Base-by-base conservation (phyloP, 2,329 filamentous ascomycete genomes). In the Fusarium gaditjirri region DNA sequence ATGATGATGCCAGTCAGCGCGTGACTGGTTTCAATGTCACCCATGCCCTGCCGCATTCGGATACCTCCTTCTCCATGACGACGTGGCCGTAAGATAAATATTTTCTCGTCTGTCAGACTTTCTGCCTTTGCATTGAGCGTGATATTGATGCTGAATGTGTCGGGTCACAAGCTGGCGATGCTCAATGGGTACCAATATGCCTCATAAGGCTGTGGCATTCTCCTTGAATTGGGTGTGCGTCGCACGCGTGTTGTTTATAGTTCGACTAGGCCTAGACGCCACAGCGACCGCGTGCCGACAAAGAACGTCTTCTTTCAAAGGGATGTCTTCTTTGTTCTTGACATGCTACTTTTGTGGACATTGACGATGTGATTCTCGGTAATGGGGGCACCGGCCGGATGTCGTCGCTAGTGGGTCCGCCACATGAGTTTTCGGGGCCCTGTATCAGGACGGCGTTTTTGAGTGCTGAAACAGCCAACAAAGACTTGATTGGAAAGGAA, bases 381-480 rank as follows among this genome's bases (percentile, higher is more conserved):
- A 77, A 71, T 77, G 75, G 71, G 64, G 66, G 70, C 68, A 73
- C 73, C 77, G 78, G 73, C 74, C 78, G 78, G 78, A 78, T 80
- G 78, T 80, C 76, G 78, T 80, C 73, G 65, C 69, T 70, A 74
- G 79, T 80, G 78, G 79, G 73, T 78, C 76, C 77, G 68, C 72
- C 68, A 76, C 70, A 73, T 70, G 70, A 75, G 68, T 62, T 68
- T 65, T 75, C 71, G 68, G 67, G 62, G 73, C 67, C 65, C 64
- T 73, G 75, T 73, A 74, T 74, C 62, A 72, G 61, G 67, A 68
- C 53, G 53, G 74, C 57, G 52, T 65, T 66, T 68, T 62, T 52
- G 60, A 63, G 60, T 46, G 74, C 64, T 65, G 68, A 63, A 55
- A 56, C 62, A 53, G 67, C 31, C 60, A 75, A 64, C 62, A 50